Evolutionary conservation across 805 yeast species (phyloP), one percentile per base, ranked within the genome.

Genomic region (Candida nanaspora): DNA sequence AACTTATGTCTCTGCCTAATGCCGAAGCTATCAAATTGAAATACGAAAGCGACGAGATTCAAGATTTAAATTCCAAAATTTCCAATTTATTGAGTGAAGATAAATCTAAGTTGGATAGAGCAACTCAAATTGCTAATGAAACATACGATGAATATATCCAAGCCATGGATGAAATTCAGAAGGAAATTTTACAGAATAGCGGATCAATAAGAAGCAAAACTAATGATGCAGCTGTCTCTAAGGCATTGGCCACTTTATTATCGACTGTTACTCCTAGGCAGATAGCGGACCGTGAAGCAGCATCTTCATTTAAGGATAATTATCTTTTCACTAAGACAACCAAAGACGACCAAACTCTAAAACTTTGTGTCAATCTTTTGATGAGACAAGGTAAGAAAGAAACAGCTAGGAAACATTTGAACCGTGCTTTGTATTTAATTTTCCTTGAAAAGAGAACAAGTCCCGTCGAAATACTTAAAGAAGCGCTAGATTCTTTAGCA

Each of bases 331-430:
- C 11, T 16, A 19, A n/a, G 11, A 31, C 22, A 8, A 31, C 34
- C 15, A 31, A 31, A 4, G 63, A 66, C 35, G 93, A 87, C 51
- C 82, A 85, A n/a, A 75, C 80, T 18, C 68, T 89, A 37, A 80
- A 80, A 38, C 81, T 84, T 51, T 76, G 93, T 55, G 81, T 86
- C 41, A 88, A 88, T 57, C 71, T 88, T 66, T 79, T 93, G 46
- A 93, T 93, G 98, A 79, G 86, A 56, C 81, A 86, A 57, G 98
- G 98, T 33, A 80, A 81, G 61, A 93, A 89, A 61, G 76, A 85
- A 41, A 66, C 70, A 38, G 97, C 98, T 0, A 82, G 81, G 56
- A 81, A 74, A 51, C 70, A 73, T 37, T 69, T 93, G 41, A 74
- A 82, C 40, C 74, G 82, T 56, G 95, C 97, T 0, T 69, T 93